These are phyloP conservation scores for Clathrospora elynae DNA, from an alignment of 2,329 filamentous ascomycete genomes.

Conservation along the genomic window DNA sequence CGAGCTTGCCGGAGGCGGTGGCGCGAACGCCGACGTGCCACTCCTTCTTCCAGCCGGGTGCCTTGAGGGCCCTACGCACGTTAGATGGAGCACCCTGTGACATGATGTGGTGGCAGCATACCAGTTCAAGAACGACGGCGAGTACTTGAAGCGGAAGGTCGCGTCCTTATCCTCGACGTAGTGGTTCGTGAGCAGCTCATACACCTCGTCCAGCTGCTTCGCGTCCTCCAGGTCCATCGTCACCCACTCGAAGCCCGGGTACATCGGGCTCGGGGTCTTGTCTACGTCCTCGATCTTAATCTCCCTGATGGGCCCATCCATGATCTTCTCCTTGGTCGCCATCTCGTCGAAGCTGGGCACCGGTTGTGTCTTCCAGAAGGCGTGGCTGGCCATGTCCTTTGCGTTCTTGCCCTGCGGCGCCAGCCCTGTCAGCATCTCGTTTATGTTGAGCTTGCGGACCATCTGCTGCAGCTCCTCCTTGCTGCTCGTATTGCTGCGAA, in stretches of 20 bases:
- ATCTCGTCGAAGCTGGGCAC: conserved; percentile 76
- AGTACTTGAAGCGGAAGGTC: conserved; percentile 98
- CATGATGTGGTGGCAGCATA: conserved; percentile 48
- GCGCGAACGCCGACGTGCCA: conserved; percentile 96
- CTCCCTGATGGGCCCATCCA: conserved; percentile 83
- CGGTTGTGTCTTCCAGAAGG: conserved; percentile 98
- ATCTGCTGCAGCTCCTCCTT: conserved; percentile 51
- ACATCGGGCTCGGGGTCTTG: conserved; percentile 73
- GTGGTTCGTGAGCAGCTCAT: conserved; percentile 87
- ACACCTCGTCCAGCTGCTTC: conserved; percentile 82
- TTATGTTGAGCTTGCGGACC: conserved; percentile 67
- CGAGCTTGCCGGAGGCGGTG: conserved; percentile 79
- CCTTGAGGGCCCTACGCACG: conserved; percentile 77
- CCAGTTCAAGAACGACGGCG: conserved; percentile 86
- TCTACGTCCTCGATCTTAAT: conserved; percentile 79
- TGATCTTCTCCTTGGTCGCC: conserved; percentile 49
- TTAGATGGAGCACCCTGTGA: conserved; percentile 12
- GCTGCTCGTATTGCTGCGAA: conserved; percentile 38
- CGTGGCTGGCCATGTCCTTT: conserved; percentile 96
- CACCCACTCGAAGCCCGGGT: conserved; percentile 88
- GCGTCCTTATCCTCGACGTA: conserved; percentile 98
- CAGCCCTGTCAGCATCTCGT: conserved; percentile 75
- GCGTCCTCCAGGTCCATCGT: conserved; percentile 83
- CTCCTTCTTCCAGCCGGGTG: conserved; percentile 88
- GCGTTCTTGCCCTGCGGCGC: conserved; percentile 83